A percentile compares a stretch with the other conserved stretches of the same genome.
Conservation (phyloP, 257 asterid genomes). For the Capsicum chinense region DNA sequence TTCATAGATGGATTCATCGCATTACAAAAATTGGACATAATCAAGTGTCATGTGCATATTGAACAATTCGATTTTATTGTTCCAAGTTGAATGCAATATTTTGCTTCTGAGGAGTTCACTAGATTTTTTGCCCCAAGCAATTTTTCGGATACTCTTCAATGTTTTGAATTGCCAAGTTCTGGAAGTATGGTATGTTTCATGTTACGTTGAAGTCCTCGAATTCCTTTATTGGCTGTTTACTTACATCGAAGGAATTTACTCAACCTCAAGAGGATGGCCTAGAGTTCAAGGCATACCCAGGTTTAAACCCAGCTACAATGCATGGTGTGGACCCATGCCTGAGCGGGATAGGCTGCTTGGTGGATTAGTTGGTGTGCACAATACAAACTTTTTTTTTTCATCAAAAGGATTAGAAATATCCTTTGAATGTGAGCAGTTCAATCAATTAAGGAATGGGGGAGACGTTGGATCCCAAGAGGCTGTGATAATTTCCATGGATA, state of each 20-base stretch:
- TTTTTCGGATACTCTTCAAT: background rate
- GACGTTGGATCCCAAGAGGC: constrained; percentile 11
- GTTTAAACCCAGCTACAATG: background rate
- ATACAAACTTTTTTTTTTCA: background rate
- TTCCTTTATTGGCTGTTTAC: background rate
- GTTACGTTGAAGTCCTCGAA: background rate
- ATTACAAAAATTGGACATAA: background rate
- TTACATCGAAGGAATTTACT: background rate
- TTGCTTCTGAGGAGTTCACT: background rate
- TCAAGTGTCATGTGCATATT: background rate
- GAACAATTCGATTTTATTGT: background rate
- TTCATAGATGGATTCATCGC: background rate
- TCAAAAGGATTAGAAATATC: background rate
- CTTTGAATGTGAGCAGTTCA: background rate
- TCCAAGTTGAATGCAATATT: constrained; percentile 9
- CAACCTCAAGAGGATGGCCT: background rate
- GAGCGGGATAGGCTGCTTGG: constrained; percentile 14
- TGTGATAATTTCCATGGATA: background rate
- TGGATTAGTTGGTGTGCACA: background rate
- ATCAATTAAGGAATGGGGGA: background rate
- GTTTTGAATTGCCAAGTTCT: background rate
- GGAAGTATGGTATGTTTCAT: constrained; percentile 9
- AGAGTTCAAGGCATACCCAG: background rate
- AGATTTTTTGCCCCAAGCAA: background rate
- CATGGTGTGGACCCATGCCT: background rate